Evolutionary conservation across 2,329 filamentous ascomycete genomes (phyloP), one percentile per base, ranked within the genome.

Genomic region (Fusarium continuum): DNA sequence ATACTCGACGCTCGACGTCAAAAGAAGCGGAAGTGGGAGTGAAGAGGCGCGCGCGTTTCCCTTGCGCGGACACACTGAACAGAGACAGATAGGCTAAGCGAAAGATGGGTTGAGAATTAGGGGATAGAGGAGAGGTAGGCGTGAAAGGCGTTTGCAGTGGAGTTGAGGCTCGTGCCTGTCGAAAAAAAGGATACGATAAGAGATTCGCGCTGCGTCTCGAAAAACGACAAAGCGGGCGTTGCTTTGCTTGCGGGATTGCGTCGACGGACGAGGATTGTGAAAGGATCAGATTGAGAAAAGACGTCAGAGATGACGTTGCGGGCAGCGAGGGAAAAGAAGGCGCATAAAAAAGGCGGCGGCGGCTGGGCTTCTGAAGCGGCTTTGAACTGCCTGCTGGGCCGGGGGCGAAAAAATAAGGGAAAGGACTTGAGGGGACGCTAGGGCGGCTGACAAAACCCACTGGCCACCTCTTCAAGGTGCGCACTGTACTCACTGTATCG

Each of bases 271-370:
- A 73, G 65, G 67, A 73, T 72, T 72, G 72, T 74, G 72, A 73
- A 74, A 75, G 69, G 70, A 72, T 72, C 70, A 74, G 71, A 71
- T 73, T 73, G 69, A 72, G 61, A 70, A 72, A 79, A 79, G 77
- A 79, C 78, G 78, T 79, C 78, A 79, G 78, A 79, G 78, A 79
- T 79, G 78, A 79, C 78, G 78, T 79, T 79, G 76, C 74, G 73
- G 71, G 71, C 69, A 73, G 67, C 73, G 70, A 71, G 68, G 44
- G 43, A 61, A 55, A 76, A 75, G 72, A 73, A 73, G 75, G 70
- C 72, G 73, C 73, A 74, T 68, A 72, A 69, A 67, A 73, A 65
- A 72, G 67, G 66, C 70, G 72, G 67, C 70, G 73, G 67, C 62
- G 57, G 72, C 71, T 70, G 71, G 67, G 70, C 69, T 69, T 62